Evolutionary conservation across 176 grass and related monocot genomes (phyloP).

Genomic region (Oryza meyeriana): DNA sequence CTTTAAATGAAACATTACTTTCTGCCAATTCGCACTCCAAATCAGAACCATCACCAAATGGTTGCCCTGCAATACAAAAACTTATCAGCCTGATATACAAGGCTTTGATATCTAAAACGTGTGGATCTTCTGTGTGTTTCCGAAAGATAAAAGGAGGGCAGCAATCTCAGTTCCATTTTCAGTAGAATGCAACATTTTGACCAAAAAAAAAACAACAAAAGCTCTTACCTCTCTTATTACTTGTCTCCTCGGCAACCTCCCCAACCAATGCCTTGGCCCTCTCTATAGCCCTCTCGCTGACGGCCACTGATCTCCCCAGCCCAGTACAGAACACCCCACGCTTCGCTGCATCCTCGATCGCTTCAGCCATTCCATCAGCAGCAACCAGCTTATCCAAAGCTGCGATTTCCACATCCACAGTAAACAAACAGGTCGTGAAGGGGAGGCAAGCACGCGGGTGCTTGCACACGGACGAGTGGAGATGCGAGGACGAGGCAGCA

Average conservation of each 20-base stretch:
- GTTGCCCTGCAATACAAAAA: slow-evolving; percentile 31
- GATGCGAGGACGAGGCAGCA: background rate
- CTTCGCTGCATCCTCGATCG: background rate
- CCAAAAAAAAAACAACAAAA: background rate
- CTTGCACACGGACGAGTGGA: background rate
- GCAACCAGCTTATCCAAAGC: slow-evolving; percentile 2
- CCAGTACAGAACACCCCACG: slow-evolving; percentile 34
- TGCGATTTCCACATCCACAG: slow-evolving; percentile 20
- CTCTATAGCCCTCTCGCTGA: slow-evolving; percentile 25
- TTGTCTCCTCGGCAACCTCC: slow-evolving; percentile 3
- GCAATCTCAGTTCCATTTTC: background rate
- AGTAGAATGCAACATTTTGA: background rate
- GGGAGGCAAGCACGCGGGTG: background rate
- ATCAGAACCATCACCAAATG: background rate
- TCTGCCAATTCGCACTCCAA: background rate
- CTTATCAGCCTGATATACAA: background rate
- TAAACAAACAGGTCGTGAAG: background rate
- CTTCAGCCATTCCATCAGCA: background rate
- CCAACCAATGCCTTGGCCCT: slow-evolving; percentile 31
- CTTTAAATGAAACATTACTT: slow-evolving; percentile 16
- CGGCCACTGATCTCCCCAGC: slow-evolving; percentile 18
- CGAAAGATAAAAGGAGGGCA: background rate
- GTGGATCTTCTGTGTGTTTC: background rate
- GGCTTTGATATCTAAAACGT: background rate
- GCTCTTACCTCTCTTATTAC: slow-evolving; percentile 29